Evolutionary conservation across 768 basidiomycete genomes (phyloP).

Genomic region (Suillus luteus): DNA sequence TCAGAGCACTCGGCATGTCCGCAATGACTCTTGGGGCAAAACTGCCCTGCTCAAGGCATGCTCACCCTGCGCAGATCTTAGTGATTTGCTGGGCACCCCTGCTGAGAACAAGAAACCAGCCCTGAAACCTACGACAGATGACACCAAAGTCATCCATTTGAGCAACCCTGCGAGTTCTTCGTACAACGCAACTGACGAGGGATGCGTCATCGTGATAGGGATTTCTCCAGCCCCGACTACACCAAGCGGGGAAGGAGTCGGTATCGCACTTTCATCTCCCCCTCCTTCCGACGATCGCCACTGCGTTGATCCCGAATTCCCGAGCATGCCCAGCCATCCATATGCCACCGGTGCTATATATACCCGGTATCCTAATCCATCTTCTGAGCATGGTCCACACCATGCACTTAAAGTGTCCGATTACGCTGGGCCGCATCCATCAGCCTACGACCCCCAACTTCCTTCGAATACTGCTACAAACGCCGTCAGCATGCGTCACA

Average conservation of each 20-base stretch:
- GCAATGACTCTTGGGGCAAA: conserved; percentile 42
- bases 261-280: conserved; percentile 47
- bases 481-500: conserved; percentile 37
- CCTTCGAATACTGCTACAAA: conserved; percentile 22
- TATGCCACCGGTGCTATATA: conserved; percentile 34
- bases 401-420: conserved; percentile 31
- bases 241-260: conserved; percentile 33
- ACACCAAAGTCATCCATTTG: conserved; percentile 23
- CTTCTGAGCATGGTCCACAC: conserved; percentile 7
- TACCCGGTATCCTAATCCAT: conserved; percentile 14
- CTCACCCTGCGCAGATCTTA: conserved; percentile 27
- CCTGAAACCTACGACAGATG: conserved; percentile 22
- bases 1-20: conserved; percentile 30
- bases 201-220: conserved; percentile 15
- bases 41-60: conserved; percentile 40
- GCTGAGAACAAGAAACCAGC: conserved; percentile 23
- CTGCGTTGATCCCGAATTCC: conserved; percentile 17
- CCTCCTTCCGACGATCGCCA: conserved; percentile 24
- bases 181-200: conserved; percentile 5
- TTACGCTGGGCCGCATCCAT: conserved; percentile 45
- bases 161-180: not conserved
- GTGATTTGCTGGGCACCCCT: conserved; percentile 28
- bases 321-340: conserved; percentile 36
- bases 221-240: conserved; percentile 35
- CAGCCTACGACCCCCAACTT: conserved; percentile 28